A percentile compares a stretch with the other conserved stretches of the same genome.
These are phyloP conservation scores for Lizonia empirigonia DNA, from an alignment of 2,329 filamentous ascomycete genomes.

Conservation along the genomic window DNA sequence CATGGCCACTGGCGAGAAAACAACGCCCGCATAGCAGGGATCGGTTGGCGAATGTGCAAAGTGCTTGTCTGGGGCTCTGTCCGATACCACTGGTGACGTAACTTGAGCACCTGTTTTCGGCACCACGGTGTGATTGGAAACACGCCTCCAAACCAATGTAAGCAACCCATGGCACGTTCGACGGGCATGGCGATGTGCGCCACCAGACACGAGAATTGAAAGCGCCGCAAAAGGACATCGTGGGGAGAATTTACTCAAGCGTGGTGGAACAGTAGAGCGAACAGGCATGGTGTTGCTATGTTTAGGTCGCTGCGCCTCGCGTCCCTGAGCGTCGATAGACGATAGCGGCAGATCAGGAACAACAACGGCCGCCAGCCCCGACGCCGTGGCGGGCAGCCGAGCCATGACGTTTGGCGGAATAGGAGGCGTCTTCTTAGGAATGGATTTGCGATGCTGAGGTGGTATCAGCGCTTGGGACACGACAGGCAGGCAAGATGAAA, in stretches of 20 bases:
- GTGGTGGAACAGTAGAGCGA: slow-evolving; percentile 23
- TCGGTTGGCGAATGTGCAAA: not conserved
- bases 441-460: slow-evolving; percentile 22
- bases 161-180: slow-evolving; percentile 8
- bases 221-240: slow-evolving; percentile 24
- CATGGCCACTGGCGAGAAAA: not conserved
- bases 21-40: slow-evolving; percentile 1
- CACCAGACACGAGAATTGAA: slow-evolving; percentile 22
- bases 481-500: slow-evolving; percentile 19
- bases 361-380: slow-evolving; percentile 27
- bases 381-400: slow-evolving; percentile 17
- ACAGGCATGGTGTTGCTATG: slow-evolving; percentile 40
- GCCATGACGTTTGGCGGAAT: slow-evolving; percentile 36
- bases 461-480: slow-evolving; percentile 18
- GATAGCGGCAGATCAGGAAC: slow-evolving; percentile 42
- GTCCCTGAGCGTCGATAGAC: slow-evolving; percentile 31
- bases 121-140: slow-evolving; percentile 14
- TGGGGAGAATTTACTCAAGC: slow-evolving; percentile 20
- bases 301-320: slow-evolving; percentile 43
- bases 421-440: slow-evolving; percentile 27
- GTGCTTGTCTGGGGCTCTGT: not conserved
- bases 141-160: not conserved
- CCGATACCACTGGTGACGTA: slow-evolving; percentile 16
- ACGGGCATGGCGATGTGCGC: slow-evolving; percentile 15
- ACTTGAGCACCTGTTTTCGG: slow-evolving; percentile 5